These are phyloP conservation scores for Boletus barrowsii DNA, from an alignment of 768 basidiomycete genomes.

Conservation along the genomic window DNA sequence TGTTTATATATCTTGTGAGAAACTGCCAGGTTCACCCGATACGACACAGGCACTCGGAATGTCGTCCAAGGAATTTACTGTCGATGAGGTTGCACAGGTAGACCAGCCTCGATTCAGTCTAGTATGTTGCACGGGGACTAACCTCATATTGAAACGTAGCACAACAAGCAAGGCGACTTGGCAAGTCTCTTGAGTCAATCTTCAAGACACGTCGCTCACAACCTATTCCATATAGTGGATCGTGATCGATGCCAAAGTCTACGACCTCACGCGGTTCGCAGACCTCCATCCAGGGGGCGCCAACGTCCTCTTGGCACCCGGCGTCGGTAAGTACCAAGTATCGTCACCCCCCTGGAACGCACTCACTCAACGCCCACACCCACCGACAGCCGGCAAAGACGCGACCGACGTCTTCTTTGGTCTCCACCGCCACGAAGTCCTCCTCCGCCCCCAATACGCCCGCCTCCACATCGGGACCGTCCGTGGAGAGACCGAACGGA, in stretches of 20 bases:
- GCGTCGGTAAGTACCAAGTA: constrained; percentile 51
- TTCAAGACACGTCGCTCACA: background rate
- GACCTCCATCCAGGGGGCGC: constrained; percentile 82
- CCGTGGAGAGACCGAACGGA: constrained; percentile 51
- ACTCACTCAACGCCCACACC: background rate
- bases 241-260: constrained; percentile 76
- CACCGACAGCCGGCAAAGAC: constrained; percentile 59
- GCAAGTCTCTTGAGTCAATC: constrained; percentile 37
- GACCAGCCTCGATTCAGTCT: constrained; percentile 5
- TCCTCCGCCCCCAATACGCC: constrained; percentile 68
- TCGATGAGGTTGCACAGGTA: constrained; percentile 70
- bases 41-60: constrained; percentile 4
- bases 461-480: constrained; percentile 67
- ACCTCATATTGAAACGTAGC: constrained; percentile 43
- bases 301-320: constrained; percentile 63
- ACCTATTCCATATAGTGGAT: constrained; percentile 57
- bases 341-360: background rate
- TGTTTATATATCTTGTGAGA: too few species aligned
- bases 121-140: background rate
- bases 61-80: constrained; percentile 37
- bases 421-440: constrained; percentile 79
- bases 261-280: constrained; percentile 77
- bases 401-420: constrained; percentile 82
- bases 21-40: too few species aligned
- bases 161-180: constrained; percentile 82